phyloP scores from a whole-genome alignment of 176 grass and related monocot genomes.

The Canna indica region DNA sequence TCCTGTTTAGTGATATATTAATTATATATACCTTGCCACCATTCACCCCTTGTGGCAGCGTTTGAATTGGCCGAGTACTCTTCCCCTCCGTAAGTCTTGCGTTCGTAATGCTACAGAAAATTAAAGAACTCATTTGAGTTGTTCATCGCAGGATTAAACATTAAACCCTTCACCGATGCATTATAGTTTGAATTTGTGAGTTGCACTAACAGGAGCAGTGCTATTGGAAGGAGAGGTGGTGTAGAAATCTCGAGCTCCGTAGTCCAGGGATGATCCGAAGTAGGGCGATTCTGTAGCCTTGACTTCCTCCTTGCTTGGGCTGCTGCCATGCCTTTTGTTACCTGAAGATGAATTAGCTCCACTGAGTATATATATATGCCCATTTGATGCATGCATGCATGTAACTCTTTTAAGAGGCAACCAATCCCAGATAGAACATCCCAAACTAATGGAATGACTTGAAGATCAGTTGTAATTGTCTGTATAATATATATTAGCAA shows the following conservation, averaged over 20 bases:
- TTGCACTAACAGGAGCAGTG: background rate
- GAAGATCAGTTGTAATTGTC: too few species aligned
- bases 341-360: background rate
- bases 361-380: too few species aligned
- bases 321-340: background rate
- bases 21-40: background rate
- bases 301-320: background rate
- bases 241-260: constrained; percentile 2
- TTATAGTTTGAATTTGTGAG: too few species aligned
- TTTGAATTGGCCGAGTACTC: background rate
- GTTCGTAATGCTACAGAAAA: background rate
- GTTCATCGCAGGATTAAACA: too few species aligned
- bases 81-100: background rate
- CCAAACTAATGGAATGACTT: too few species aligned
- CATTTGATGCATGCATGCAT: too few species aligned
- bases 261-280: background rate
- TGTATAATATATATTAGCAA: too few species aligned
- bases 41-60: constrained; percentile 2
- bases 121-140: background rate
- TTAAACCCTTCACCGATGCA: too few species aligned
- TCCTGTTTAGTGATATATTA: too few species aligned
- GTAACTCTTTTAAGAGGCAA: too few species aligned
- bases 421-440: too few species aligned
- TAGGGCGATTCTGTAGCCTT: background rate
- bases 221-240: background rate